Conservation (phyloP, 345 rosid genomes). For the Hibiscus tridactylites region DNA sequence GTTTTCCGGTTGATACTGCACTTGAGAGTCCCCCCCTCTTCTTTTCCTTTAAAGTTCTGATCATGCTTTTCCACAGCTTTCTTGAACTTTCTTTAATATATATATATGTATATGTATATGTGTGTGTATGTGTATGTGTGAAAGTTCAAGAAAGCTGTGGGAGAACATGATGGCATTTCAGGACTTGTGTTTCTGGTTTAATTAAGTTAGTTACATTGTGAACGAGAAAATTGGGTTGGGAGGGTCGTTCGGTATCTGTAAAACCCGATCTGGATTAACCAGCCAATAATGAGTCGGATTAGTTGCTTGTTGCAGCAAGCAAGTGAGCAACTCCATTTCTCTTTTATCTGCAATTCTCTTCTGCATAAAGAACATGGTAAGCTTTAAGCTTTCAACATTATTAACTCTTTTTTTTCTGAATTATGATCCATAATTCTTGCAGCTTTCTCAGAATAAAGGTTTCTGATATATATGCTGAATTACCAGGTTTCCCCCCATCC, state of each 20-base stretch:
- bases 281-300: no score
- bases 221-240: background rate
- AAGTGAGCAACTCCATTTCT: no score
- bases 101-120: background rate
- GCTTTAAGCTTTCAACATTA: background rate
- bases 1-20: background rate
- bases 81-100: conserved; percentile 49
- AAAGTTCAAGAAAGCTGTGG: conserved; percentile 89
- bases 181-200: conserved; percentile 23
- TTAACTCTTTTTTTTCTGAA: background rate
- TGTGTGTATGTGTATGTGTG: background rate
- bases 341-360: no score
- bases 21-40: background rate
- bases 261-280: no score
- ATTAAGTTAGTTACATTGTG: background rate
- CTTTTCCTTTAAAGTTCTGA: conserved; percentile 28
- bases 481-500: no score
- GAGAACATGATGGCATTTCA: conserved; percentile 61
- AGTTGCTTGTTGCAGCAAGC: background rate
- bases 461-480: no score
- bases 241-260: no score
- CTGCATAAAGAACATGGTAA: background rate
- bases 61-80: conserved; percentile 92
- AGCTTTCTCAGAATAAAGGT: background rate
- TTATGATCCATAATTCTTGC: background rate